Evolutionary conservation across 2,329 filamentous ascomycete genomes (phyloP).

Genomic region (Xylariaceae sp.): DNA sequence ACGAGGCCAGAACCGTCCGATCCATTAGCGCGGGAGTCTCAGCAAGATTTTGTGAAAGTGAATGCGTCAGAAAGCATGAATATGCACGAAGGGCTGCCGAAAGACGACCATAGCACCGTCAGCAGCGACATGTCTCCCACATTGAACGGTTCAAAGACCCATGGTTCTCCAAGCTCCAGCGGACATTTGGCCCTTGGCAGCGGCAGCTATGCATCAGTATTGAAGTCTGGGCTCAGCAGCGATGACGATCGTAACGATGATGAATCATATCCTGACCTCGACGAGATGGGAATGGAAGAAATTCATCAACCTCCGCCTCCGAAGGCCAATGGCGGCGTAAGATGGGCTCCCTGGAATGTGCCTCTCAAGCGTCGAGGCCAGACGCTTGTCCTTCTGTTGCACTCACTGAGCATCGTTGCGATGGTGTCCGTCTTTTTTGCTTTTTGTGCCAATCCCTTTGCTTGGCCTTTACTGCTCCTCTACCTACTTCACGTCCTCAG

Average conservation of each 20-base stretch:
- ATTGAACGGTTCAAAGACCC: conserved; percentile 3
- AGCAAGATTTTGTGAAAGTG: too few species aligned
- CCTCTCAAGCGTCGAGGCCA: conserved; percentile 69
- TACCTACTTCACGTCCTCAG: conserved; percentile 83
- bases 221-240: conserved; percentile 14
- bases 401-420: conserved; percentile 67
- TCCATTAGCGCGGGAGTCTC: too few species aligned
- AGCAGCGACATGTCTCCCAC: too few species aligned
- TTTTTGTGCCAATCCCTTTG: conserved; percentile 83
- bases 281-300: conserved; percentile 30
- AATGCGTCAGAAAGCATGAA: conserved; percentile 2
- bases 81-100: background rate
- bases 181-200: conserved; percentile 2
- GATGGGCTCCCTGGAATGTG: conserved; percentile 77
- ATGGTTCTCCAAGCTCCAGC: too few species aligned
- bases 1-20: too few species aligned
- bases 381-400: conserved; percentile 72
- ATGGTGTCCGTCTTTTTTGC: conserved; percentile 82
- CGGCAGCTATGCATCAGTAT: conserved; percentile 15
- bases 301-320: conserved; percentile 23
- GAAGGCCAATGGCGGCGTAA: conserved; percentile 51
- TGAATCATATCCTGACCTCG: conserved; percentile 32
- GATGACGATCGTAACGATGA: conserved; percentile 23
- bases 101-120: too few species aligned
- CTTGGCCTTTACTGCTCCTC: conserved; percentile 73